Conservation (phyloP, 108 stramenopile genomes). For the Nannochloropsis oceanica region DNA sequence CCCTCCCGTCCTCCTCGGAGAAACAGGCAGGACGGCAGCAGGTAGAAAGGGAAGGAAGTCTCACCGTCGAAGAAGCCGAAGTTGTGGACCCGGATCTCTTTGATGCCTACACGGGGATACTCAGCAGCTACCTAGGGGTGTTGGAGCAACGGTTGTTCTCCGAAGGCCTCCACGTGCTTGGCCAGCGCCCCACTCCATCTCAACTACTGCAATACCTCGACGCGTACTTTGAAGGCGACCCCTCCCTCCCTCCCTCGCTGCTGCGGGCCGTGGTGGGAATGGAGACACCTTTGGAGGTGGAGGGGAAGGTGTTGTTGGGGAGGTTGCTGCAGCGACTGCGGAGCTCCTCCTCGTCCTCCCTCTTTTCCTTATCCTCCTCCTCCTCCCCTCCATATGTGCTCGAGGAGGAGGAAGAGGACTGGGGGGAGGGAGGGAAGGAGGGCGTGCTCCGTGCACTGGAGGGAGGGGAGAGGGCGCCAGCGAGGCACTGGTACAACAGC, state of each 20-base stretch:
- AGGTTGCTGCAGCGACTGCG: neutral
- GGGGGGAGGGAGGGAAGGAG: neutral
- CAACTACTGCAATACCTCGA: conserved; percentile 14
- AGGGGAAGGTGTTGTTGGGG: neutral
- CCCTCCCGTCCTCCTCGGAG: neutral
- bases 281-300: neutral
- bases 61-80: conserved; percentile 2
- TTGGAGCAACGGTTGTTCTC: conserved; percentile 28
- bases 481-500: neutral
- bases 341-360: neutral
- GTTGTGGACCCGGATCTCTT: neutral
- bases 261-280: neutral
- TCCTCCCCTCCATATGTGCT: neutral
- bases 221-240: conserved; percentile 3
- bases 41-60: neutral
- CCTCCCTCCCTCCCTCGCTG: neutral
- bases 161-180: conserved; percentile 26
- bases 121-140: conserved; percentile 9
- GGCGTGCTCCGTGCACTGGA: neutral
- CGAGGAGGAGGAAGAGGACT: neutral
- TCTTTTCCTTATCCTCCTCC: neutral
- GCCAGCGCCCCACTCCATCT: neutral
- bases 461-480: neutral
- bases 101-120: conserved; percentile 1
- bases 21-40: neutral